phyloP scores from a whole-genome alignment of 495 filamentous ascomycete genomes.

The Penicillium turbatum region DNA sequence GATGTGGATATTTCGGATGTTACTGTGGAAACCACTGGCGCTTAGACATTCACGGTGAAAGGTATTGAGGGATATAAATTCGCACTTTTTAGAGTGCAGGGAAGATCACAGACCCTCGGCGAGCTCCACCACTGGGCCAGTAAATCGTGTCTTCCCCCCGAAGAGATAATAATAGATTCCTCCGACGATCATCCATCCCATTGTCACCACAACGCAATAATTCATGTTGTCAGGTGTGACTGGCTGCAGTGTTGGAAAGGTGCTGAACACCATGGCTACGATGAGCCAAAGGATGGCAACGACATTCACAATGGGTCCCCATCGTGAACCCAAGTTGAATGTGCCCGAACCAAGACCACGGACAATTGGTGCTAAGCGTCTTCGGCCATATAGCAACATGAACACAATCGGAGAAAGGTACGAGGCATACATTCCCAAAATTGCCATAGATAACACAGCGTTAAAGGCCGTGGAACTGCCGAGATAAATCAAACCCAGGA shows the following conservation, averaged over 20 bases:
- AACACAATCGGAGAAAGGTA: slow-evolving; percentile 30
- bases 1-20: too few species aligned
- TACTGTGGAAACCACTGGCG: too few species aligned
- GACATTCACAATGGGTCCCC: slow-evolving; percentile 16
- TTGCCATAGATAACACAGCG: slow-evolving; percentile 36
- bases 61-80: too few species aligned
- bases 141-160: slow-evolving; percentile 17
- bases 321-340: slow-evolving; percentile 17
- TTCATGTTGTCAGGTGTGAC: slow-evolving; percentile 25
- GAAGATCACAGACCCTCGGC: slow-evolving; percentile 13
- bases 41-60: too few species aligned
- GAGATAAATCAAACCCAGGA: slow-evolving; percentile 40
- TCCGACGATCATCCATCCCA: slow-evolving; percentile 20
- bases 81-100: too few species aligned
- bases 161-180: slow-evolving; percentile 20
- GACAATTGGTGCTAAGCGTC: neutral
- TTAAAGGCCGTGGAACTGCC: slow-evolving; percentile 44
- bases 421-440: slow-evolving; percentile 36
- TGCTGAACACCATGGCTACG: slow-evolving; percentile 24
- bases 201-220: slow-evolving; percentile 23
- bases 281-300: slow-evolving; percentile 18
- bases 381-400: slow-evolving; percentile 22
- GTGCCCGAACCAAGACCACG: slow-evolving; percentile 5
- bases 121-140: slow-evolving; percentile 18
- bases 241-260: slow-evolving; percentile 20